Percentiles rank a stretch among this genome's conserved stretches.
Conservation (phyloP, 225 moss, liverwort and hornwort species). For the Bryum argenteum region DNA sequence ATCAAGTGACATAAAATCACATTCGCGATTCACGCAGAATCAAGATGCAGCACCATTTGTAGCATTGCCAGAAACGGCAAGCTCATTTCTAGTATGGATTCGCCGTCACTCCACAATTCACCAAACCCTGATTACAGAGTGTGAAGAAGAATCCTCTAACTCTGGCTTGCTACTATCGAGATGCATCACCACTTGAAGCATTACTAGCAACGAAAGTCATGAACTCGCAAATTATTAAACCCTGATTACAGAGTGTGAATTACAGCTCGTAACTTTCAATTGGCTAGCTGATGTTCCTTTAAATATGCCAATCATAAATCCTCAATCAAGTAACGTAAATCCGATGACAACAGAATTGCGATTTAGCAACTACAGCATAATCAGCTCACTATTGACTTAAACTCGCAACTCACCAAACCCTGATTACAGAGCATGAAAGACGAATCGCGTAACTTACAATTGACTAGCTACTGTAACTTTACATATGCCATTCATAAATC, state of each 20-base stretch:
- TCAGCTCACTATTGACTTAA: not conserved
- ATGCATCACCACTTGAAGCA: not conserved
- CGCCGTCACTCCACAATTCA: not conserved
- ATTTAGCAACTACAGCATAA: too few species aligned
- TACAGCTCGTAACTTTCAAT: too few species aligned
- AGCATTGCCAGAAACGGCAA: constrained; percentile 12
- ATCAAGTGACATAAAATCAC: not conserved
- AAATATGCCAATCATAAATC: too few species aligned
- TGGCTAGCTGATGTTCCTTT: too few species aligned
- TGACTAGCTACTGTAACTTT: too few species aligned
- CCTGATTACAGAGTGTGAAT: too few species aligned
- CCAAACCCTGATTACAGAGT: constrained; percentile 14
- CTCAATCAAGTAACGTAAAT: too few species aligned
- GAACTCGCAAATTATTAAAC: too few species aligned
- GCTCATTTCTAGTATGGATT: not conserved
- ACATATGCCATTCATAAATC: too few species aligned
- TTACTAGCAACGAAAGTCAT: constrained; percentile 13
- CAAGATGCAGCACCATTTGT: not conserved
- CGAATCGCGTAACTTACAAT: not conserved
- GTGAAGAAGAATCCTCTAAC: not conserved
- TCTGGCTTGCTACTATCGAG: too few species aligned
- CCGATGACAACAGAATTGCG: too few species aligned
- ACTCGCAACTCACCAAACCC: constrained; percentile 20
- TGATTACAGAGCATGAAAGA: not conserved
- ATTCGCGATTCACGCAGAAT: constrained; percentile 12